phyloP scores from a whole-genome alignment of 2,329 filamentous ascomycete species.

The Colletotrichum theobromicola region DNA sequence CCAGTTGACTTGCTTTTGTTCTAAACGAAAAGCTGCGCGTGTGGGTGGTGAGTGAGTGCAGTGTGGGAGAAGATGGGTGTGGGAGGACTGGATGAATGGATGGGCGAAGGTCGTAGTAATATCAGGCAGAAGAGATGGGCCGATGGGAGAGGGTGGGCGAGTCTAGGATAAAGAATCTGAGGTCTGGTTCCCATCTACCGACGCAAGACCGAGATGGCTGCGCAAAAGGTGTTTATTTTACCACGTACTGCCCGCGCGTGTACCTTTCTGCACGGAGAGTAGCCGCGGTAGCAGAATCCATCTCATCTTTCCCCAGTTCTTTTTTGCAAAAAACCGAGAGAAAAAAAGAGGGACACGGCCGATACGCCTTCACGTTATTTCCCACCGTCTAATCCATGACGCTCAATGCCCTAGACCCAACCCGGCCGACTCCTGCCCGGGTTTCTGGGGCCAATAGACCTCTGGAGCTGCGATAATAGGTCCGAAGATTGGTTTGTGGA shows the following conservation, averaged over 20 bases:
- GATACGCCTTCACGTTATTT: constrained; percentile 9
- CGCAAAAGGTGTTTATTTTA: neutral
- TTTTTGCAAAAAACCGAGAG: neutral
- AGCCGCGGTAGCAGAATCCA: constrained; percentile 16
- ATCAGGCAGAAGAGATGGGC: neutral
- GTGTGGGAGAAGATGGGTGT: constrained; percentile 3
- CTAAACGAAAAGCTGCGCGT: neutral
- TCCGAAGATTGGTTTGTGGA: constrained; percentile 15
- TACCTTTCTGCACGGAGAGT: constrained; percentile 1
- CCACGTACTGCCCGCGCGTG: neutral
- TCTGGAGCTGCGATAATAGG: constrained; percentile 18
- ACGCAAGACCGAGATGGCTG: constrained; percentile 17
- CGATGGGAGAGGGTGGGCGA: neutral
- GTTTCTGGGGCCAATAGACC: neutral
- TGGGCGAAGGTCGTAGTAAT: neutral
- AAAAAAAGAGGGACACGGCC: constrained; percentile 10
- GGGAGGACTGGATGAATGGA: neutral
- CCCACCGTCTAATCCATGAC: constrained; percentile 16
- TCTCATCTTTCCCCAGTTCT: constrained; percentile 14
- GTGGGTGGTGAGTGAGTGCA: neutral
- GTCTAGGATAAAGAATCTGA: constrained; percentile 12
- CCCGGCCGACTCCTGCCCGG: neutral
- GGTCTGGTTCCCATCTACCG: neutral
- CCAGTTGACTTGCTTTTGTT: constrained; percentile 16
- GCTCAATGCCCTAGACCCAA: constrained; percentile 6